A percentile compares a stretch with the other conserved stretches of the same genome.
These are phyloP conservation scores for Cyathus striatus DNA, from an alignment of 768 basidiomycete genomes.

Conservation along the genomic window DNA sequence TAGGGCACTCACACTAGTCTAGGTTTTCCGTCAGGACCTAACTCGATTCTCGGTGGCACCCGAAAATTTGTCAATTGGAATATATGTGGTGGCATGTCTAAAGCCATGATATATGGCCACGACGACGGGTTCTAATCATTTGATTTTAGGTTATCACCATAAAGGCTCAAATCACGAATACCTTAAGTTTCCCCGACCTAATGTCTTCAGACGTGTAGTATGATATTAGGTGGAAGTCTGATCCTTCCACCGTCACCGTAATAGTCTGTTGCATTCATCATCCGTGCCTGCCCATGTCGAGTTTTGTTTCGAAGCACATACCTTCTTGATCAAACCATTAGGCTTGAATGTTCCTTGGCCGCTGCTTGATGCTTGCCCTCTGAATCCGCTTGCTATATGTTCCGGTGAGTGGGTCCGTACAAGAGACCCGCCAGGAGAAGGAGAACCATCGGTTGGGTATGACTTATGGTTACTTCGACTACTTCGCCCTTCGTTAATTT, in stretches of 20 bases:
- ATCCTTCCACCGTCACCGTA: conserved; percentile 74
- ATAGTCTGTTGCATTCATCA: conserved; percentile 58
- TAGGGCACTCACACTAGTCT: conserved; percentile 52
- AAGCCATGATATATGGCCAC: conserved; percentile 63
- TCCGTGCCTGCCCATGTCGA: not conserved
- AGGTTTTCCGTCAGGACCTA: conserved; percentile 65
- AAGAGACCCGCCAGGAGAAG: conserved; percentile 30
- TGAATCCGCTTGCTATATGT: conserved; percentile 26
- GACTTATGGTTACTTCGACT: conserved; percentile 46
- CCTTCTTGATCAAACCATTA: conserved; percentile 82
- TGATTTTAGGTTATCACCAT: conserved; percentile 4
- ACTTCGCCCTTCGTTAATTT: conserved; percentile 65
- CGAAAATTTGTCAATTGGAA: conserved; percentile 80
- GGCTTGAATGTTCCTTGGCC: conserved; percentile 61
- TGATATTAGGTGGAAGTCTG: conserved; percentile 77
- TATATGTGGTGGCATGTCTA: conserved; percentile 72
- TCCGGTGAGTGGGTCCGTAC: conserved; percentile 37
- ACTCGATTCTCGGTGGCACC: conserved; percentile 75
- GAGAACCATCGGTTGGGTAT: conserved; percentile 46
- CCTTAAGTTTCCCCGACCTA: conserved; percentile 58
- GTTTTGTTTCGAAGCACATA: conserved; percentile 17
- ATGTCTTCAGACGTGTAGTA: conserved; percentile 84
- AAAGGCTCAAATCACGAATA: no score
- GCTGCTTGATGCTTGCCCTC: conserved; percentile 22
- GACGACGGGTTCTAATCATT: conserved; percentile 53